Base-by-base conservation (phyloP, 2,329 filamentous ascomycete genomes). In the Chaetomiaceae sp. region DNA sequence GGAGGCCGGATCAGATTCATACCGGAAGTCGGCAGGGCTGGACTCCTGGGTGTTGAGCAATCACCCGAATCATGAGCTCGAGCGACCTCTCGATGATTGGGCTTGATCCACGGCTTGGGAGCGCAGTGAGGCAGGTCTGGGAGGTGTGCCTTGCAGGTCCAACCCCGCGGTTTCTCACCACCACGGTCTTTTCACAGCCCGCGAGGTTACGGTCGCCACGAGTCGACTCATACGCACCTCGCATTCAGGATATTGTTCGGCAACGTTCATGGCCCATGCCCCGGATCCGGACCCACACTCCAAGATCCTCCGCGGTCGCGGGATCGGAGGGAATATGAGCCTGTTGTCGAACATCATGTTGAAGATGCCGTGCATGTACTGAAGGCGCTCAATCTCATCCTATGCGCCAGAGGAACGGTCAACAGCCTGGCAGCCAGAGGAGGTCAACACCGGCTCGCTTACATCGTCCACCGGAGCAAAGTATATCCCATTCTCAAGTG, bases 241-340 rank as follows among this genome's bases (percentile, higher is more conserved):
- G 59, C 79, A 83, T 50, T 71, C 66, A 39, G 82, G 82, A 65
- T 83, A 69, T 51, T 75, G 68, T 58, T 78, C 74, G 38, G 84
- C 84, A 42, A 85, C 80, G 19, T 84, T 81, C 27, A 78, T 66
- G 18, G 84, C 83, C 85, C 85, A 89, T 38, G 78, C 71, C 33
- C 74, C 84, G n/a, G 79, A 73, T 33, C 85, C 85, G 63, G 79
- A 85, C 0, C 85, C 85, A 56, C 83, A 88, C 48, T 89, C 85
- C 22, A 89, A 70, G 34, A 88, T 74, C 57, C 74, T 75, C 55
- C 69, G 68, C 19, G 77, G 75, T 22, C 71, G 68, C 36, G 62
- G 65, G 39, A 87, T 67, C 6, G 81, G 81, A n/a, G 84, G 83
- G 50, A 88, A 86, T 57, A 88, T 76, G 20, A 86, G 68, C 54